These are phyloP conservation scores for Arxiozyma telluris DNA, from an alignment of 1,139 yeast genomes.

Conservation along the genomic window DNA sequence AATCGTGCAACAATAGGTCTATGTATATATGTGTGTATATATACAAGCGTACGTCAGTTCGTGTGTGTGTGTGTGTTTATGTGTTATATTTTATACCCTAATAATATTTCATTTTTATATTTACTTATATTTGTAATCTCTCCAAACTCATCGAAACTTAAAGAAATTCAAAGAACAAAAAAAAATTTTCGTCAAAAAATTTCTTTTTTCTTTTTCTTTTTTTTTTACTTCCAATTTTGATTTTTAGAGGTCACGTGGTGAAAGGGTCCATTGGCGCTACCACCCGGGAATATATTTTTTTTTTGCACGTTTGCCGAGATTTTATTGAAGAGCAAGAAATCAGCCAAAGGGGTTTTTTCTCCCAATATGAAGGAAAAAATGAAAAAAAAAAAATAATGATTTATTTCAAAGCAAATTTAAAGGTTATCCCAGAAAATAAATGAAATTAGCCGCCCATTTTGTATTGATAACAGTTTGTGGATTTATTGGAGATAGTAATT, in stretches of 20 bases:
- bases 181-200: too few species aligned
- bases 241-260: not conserved
- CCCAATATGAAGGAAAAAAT: too few species aligned
- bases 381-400: not conserved
- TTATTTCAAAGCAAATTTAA: not conserved
- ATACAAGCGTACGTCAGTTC: too few species aligned
- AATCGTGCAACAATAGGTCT: not conserved
- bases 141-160: constrained; percentile 1
- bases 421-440: not conserved
- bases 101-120: not conserved
- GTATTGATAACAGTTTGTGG: too few species aligned
- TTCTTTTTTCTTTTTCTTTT: too few species aligned
- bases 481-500: too few species aligned
- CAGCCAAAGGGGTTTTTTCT: not conserved
- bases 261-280: not conserved
- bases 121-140: not conserved
- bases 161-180: constrained; percentile 1
- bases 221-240: too few species aligned
- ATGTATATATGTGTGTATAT: too few species aligned
- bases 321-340: too few species aligned
- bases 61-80: not conserved
- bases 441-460: too few species aligned
- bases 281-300: not conserved
- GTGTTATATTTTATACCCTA: not conserved
- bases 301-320: too few species aligned